Evolutionary conservation across 352 stramenopile genomes (phyloP), one percentile per base, ranked within the genome.

Genomic region (Pythium aphanidermatum): DNA sequence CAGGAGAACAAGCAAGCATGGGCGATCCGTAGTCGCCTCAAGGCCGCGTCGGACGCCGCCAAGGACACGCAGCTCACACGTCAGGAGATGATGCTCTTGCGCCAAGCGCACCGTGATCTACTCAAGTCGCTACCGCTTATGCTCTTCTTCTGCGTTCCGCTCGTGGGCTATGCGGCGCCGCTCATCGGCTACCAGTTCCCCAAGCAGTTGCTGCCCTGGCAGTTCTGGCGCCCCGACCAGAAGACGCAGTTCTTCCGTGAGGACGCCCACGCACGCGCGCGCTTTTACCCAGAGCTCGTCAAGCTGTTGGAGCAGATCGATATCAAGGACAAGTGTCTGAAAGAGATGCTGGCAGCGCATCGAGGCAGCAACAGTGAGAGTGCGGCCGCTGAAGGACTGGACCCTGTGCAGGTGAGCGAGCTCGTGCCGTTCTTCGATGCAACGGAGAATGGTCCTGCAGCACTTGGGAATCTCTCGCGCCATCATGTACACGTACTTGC

Each of bases 201-300:
- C 14, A 93, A 92, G 64, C 77, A 86, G 39, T 32, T 89, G 19
- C 57, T 93, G 41, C 79, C 82, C 7, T 90, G 76, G 76, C 82
- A 93, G 58, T 93, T 93, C 62, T 93, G 82, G 82, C 68, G 78
- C 6, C 62, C 79, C 1, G 77, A 86, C 14, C 78, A 93, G 39
- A 87, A 85, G 59, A 87, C 76, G n/a, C 65, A 83, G 55, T 93
- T 93, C 60, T 69, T 92, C 17, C 60, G 55, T 8, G 64, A 90
- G 42, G 74, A 92, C 44, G 78, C 72, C 1, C 42, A 65, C 12
- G 49, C 68, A 13, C 65, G 74, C 21, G 67, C 78, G 5, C 43
- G 42, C 17, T 85, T 70, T 46, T 87, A 91, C 57, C 70, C 72
- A 5, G 46, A 83, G 45, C 56, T 92, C 26, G 43, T 69, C 4